Conservation (phyloP, 257 asterid genomes). For the Nicotiana undulata region DNA sequence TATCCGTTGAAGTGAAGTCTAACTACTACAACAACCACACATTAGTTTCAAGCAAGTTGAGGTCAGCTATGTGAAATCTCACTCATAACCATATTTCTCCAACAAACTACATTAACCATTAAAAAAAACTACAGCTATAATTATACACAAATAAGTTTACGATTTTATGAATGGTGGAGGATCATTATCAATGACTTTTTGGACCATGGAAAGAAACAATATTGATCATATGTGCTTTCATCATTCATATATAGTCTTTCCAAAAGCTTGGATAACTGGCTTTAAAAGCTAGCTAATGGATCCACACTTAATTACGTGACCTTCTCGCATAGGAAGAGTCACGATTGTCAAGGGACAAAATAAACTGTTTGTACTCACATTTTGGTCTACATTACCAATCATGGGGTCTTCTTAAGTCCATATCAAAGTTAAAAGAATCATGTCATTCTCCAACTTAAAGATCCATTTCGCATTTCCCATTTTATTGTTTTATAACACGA, state of each 20-base stretch:
- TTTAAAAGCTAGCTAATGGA: background rate
- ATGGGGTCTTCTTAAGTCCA: background rate
- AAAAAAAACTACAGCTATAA: too few relatives aligned
- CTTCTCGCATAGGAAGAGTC: slow-evolving; percentile 42
- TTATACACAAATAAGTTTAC: too few relatives aligned
- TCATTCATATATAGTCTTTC: slow-evolving; percentile 16
- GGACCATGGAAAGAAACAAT: slow-evolving; percentile 1
- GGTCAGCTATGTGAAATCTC: background rate
- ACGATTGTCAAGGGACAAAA: background rate
- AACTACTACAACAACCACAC: background rate
- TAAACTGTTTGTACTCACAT: background rate
- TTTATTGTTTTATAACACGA: background rate
- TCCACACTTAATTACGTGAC: slow-evolving; percentile 17
- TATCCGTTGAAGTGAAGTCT: too few relatives aligned
- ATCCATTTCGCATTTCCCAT: background rate
- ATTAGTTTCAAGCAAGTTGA: background rate
- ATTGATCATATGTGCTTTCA: slow-evolving; percentile 19
- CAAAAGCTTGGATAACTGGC: slow-evolving; percentile 34
- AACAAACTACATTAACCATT: too few relatives aligned
- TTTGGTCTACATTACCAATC: background rate
- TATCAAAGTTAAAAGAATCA: background rate
- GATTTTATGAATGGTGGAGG: background rate
- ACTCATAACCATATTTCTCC: background rate
- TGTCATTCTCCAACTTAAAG: background rate
- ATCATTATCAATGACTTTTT: slow-evolving; percentile 1